phyloP scores from a whole-genome alignment of 768 basidiomycete genomes.

The Dacryopinax primogenitus region DNA sequence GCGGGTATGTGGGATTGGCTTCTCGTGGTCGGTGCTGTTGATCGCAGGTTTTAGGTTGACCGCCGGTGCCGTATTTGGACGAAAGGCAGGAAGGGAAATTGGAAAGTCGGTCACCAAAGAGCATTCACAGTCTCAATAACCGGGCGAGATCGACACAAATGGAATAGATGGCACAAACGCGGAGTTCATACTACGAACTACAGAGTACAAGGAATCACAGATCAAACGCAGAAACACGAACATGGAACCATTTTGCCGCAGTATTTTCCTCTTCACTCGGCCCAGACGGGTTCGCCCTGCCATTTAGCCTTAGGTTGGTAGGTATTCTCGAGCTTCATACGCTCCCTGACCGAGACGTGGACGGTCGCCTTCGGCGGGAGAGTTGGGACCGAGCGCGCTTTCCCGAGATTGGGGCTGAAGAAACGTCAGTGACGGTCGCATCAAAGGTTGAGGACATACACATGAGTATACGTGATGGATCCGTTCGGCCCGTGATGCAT shows the following conservation, averaged over 20 bases:
- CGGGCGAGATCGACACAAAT: not conserved
- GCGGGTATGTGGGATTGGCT: conserved; percentile 27
- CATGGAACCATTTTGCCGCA: not conserved
- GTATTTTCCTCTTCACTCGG: not conserved
- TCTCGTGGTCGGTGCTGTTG: not conserved
- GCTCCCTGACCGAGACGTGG: not conserved
- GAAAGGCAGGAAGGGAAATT: conserved; percentile 40
- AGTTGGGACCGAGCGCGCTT: not conserved
- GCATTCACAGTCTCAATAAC: not conserved
- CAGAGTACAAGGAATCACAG: not conserved
- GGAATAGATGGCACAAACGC: not conserved
- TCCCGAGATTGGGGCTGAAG: not conserved
- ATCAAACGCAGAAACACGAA: not conserved
- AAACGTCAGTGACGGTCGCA: not conserved
- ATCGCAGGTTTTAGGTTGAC: conserved; percentile 27
- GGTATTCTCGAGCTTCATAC: not conserved
- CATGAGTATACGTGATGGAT: not conserved
- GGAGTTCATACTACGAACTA: not conserved
- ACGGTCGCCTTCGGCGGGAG: not conserved
- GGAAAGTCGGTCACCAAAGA: conserved; percentile 20
- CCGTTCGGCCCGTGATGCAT: not conserved
- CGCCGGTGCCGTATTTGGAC: conserved; percentile 52
- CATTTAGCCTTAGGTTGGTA: not conserved
- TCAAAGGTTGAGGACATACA: not conserved
- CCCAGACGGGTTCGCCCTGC: not conserved